Percentiles rank a stretch among this genome's conserved stretches.
Conservation (phyloP, 176 grass and related monocot species). For the Pharus latifolius region DNA sequence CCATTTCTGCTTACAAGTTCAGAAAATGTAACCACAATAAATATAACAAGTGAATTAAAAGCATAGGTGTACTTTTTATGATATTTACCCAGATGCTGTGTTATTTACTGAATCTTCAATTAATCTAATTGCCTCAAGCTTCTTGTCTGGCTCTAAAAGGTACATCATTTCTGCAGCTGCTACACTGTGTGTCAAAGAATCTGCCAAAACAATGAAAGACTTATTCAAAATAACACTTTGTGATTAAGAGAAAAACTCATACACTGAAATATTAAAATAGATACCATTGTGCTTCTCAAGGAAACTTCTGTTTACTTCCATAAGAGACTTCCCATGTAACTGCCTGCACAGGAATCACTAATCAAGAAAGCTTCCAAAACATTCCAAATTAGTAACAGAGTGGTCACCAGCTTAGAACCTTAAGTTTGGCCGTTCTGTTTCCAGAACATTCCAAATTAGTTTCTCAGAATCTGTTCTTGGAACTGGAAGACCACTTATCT, state of each 20-base stretch:
- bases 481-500: constrained; percentile 55
- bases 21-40: not conserved
- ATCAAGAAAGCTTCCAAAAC: no score
- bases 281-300: constrained; percentile 82
- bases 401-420: constrained; percentile 44
- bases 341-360: constrained; percentile 46
- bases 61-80: not conserved
- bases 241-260: not conserved
- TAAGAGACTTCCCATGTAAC: constrained; percentile 73
- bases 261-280: not conserved
- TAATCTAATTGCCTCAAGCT: constrained; percentile 70
- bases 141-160: constrained; percentile 75
- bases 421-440: constrained; percentile 67
- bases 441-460: constrained; percentile 83
- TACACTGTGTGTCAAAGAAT: constrained; percentile 71
- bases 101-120: constrained; percentile 90
- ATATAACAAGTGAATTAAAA: not conserved
- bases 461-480: constrained; percentile 78
- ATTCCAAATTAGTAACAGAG: constrained; percentile 3
- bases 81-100: constrained; percentile 52
- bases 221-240: not conserved
- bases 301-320: constrained; percentile 72
- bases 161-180: constrained; percentile 93
- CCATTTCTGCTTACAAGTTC: constrained; percentile 32
- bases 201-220: constrained; percentile 31